A percentile compares a stretch with the other conserved stretches of the same genome.
phyloP scores from a whole-genome alignment of 2,329 filamentous ascomycete genomes.

The Byssoonygena ceratinophila region DNA sequence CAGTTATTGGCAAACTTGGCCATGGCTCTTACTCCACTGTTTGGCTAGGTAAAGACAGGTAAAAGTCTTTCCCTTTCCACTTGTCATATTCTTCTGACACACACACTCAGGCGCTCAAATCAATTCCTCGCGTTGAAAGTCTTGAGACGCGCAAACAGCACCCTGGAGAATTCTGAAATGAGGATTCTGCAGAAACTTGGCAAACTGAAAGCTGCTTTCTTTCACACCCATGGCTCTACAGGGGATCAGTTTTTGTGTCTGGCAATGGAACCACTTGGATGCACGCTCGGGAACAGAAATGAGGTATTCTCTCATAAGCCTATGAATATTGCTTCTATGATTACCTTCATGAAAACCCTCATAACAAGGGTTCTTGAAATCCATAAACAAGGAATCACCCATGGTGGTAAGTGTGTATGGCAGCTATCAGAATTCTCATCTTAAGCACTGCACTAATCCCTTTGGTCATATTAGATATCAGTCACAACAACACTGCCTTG shows the following conservation, averaged over 20 bases:
- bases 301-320: background rate
- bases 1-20: conserved; percentile 15
- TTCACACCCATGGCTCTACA: conserved; percentile 9
- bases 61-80: background rate
- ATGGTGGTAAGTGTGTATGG: conserved; percentile 13
- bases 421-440: background rate
- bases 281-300: conserved; percentile 2
- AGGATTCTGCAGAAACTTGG: conserved; percentile 11
- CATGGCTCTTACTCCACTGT: conserved; percentile 16
- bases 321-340: background rate
- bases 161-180: conserved; percentile 13
- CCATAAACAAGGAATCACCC: conserved; percentile 11
- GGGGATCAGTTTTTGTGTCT: conserved; percentile 13
- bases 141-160: conserved; percentile 9
- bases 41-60: conserved; percentile 14
- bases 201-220: conserved; percentile 13
- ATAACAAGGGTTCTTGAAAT: conserved; percentile 9
- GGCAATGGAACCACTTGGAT: conserved; percentile 12
- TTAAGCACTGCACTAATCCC: background rate
- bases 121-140: conserved; percentile 11
- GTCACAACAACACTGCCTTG: conserved; percentile 8
- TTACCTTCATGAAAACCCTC: conserved; percentile 7
- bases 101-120: background rate
- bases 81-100: background rate
- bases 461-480: conserved; percentile 9